Percentiles rank a stretch among this genome's conserved stretches.
phyloP scores from a whole-genome alignment of 352 stramenopile genomes.

The Phytopythium aichiense region DNA sequence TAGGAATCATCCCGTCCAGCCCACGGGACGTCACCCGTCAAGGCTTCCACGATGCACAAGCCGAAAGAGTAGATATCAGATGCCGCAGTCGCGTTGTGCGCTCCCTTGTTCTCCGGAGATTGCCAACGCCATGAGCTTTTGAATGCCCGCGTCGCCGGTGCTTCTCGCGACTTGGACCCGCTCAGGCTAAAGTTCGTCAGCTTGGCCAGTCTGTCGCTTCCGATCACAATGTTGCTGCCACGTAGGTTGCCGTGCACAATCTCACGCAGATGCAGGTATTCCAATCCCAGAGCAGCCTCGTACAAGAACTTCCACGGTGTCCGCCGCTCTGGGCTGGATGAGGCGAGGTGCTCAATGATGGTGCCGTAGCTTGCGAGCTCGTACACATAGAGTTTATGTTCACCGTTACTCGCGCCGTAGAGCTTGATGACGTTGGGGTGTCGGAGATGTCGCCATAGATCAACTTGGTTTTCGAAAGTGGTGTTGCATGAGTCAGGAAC shows the following conservation, averaged over 20 bases:
- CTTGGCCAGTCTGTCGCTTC: slow-evolving; percentile 14
- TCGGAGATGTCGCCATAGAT: slow-evolving; percentile 1
- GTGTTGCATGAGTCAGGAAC: background rate
- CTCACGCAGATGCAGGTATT: slow-evolving; percentile 21
- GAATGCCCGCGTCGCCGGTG: no score
- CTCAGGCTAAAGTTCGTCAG: slow-evolving; percentile 21
- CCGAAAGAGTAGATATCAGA: slow-evolving; percentile 36
- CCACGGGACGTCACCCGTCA: slow-evolving; percentile 23
- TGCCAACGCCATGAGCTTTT: slow-evolving; percentile 14
- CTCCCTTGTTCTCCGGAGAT: slow-evolving; percentile 21
- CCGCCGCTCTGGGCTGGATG: background rate
- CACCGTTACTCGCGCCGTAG: background rate
- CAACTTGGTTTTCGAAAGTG: slow-evolving; percentile 3
- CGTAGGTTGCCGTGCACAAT: slow-evolving; percentile 22
- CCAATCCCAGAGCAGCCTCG: slow-evolving; percentile 19
- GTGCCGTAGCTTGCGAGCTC: slow-evolving; percentile 17
- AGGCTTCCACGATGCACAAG: slow-evolving; percentile 32
- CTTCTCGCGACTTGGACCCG: background rate
- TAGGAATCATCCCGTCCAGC: background rate
- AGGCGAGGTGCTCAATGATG: slow-evolving; percentile 13
- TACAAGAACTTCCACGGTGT: slow-evolving; percentile 20
- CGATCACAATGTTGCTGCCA: slow-evolving; percentile 27
- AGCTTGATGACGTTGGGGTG: slow-evolving; percentile 2
- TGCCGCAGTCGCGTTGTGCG: slow-evolving; percentile 7
- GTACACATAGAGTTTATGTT: slow-evolving; percentile 15